Conservation (phyloP, 768 basidiomycete genomes). For the Suillus lakei region DNA sequence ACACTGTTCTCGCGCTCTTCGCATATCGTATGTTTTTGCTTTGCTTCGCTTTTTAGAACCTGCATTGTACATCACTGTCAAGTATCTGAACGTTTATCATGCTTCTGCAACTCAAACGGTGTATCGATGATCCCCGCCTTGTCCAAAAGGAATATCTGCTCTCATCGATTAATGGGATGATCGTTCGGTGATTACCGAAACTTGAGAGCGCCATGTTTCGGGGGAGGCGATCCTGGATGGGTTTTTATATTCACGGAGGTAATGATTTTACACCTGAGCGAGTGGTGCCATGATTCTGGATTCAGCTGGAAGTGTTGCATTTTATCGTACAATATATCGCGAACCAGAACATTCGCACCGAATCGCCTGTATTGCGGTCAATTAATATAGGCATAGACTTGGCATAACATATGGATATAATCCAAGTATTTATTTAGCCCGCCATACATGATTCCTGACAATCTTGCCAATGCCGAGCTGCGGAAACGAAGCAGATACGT, state of each 20-base stretch:
- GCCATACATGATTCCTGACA: neutral
- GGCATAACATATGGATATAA: neutral
- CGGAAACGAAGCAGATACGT: neutral
- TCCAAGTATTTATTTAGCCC: neutral
- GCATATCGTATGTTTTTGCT: neutral
- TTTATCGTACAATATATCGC: too few species aligned
- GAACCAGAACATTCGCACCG: neutral
- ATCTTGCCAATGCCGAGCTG: too few species aligned
- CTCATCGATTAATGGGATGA: neutral
- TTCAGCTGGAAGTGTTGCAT: neutral
- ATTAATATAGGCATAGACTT: neutral
- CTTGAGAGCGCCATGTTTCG: neutral
- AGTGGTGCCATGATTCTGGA: neutral
- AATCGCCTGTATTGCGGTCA: neutral
- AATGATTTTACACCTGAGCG: neutral
- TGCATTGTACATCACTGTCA: constrained; percentile 4
- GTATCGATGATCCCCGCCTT: neutral
- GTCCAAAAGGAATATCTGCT: neutral
- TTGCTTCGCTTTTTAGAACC: neutral
- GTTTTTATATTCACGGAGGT: neutral
- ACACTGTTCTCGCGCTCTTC: neutral
- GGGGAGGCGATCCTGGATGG: neutral
- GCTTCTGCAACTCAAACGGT: neutral
- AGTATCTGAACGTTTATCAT: neutral
- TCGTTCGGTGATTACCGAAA: neutral